phyloP scores from a whole-genome alignment of 768 basidiomycete species.

The Phlebiopsis gigantea region DNA sequence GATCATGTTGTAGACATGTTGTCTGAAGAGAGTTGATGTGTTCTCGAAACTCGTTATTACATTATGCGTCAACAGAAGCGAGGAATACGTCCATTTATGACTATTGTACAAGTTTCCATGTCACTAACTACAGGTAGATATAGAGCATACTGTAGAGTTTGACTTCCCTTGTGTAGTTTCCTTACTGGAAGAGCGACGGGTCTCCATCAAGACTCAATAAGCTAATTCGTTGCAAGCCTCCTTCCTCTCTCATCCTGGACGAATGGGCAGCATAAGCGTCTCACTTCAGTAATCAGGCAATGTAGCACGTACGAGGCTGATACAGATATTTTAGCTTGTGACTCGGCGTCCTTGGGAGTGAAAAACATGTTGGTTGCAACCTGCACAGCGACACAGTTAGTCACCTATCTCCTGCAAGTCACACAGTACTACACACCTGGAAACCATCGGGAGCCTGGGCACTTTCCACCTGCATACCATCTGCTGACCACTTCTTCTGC shows the following conservation, averaged over 20 bases:
- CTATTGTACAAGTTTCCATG: background rate
- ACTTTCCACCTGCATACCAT: conserved; percentile 13
- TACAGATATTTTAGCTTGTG: conserved; percentile 14
- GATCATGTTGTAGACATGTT: too few species aligned
- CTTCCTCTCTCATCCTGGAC: conserved; percentile 18
- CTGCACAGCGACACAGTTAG: conserved; percentile 6
- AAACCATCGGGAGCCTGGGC: background rate
- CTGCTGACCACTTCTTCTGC: conserved; percentile 21
- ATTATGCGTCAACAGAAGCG: too few species aligned
- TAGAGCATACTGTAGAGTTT: too few species aligned
- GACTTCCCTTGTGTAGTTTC: background rate
- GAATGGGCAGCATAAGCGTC: background rate
- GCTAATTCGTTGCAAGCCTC: conserved; percentile 17
- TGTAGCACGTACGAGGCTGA: conserved; percentile 18
- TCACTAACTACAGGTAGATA: background rate
- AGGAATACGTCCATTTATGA: too few species aligned
- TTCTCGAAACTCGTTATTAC: too few species aligned
- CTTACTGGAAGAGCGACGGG: background rate
- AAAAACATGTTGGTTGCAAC: conserved; percentile 17
- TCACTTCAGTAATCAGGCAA: background rate
- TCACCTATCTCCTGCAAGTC: background rate
- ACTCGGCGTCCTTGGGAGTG: conserved; percentile 13
- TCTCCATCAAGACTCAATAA: conserved; percentile 20
- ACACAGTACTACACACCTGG: background rate
- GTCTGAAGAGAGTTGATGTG: too few species aligned